Evolutionary conservation across 768 basidiomycete species (phyloP), one percentile per base, ranked within the genome.

Genomic region (Tylopilus rubrobrunneus): DNA sequence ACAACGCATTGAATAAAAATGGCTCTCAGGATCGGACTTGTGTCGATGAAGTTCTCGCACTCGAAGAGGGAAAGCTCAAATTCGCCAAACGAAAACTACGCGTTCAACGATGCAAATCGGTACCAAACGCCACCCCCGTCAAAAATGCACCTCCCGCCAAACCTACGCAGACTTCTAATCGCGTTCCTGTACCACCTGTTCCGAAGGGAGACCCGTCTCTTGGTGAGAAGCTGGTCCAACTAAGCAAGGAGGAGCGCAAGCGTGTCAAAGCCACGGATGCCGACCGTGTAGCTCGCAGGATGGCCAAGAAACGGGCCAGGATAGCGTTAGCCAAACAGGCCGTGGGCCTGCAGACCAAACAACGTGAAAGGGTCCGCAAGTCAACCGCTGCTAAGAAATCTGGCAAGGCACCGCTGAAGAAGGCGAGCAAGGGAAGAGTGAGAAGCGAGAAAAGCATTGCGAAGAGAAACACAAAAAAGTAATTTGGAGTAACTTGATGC

Each of bases 11-110:
- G 53, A 60, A 31, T 28, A 25, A 25, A 25, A 23, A 6, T 8
- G 17, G 17, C 43, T 4, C 34, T 8, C 59, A 98, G 95, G 92
- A 97, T 59, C 84, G 85, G 1, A 84, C 86, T 68, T 93, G 91
- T 66, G 92, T 97, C 1, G 96, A 99, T 67, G 93, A 98, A 72
- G 70, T 98, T 42, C 76, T 99, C 34, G 90, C 90, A 0, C 72
- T 98, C 17, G 87, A 92, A 44, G 75, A 81, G 17, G 73, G 68
- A 43, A 88, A 86, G 59, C 82, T 98, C 67, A 92, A 89, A 67
- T 92, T 98, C 65, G 92, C 91, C 17, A 97, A 96, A 69, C 90
- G 93, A 59, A 92, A 87, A 62, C 77, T 98, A 4, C 87, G 96
- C 21, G 84, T 98, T 4, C 89, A 98, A 65, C 83, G 89, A 36